Conservation (phyloP, 2,329 filamentous ascomycete genomes). For the Trichoderma sp. region DNA sequence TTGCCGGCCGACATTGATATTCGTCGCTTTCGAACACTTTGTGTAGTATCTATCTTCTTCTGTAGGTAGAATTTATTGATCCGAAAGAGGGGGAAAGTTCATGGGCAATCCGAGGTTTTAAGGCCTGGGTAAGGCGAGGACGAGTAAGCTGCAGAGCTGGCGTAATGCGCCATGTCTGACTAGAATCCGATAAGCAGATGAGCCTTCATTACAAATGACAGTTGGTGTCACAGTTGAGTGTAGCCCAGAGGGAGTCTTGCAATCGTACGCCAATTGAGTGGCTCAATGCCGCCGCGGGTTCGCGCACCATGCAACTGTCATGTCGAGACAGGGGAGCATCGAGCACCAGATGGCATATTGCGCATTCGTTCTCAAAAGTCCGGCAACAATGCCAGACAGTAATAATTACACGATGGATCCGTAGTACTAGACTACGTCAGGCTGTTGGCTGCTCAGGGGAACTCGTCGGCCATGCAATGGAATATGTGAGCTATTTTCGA, state of each 20-base stretch:
- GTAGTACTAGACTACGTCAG: too few species aligned
- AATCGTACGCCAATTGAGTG: too few species aligned
- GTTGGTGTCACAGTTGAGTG: background rate
- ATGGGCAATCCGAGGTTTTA: background rate
- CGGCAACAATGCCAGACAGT: too few species aligned
- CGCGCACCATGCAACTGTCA: too few species aligned
- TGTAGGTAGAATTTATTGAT: background rate
- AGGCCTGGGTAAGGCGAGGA: background rate
- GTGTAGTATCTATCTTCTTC: background rate
- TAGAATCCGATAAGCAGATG: background rate
- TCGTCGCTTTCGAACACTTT: too few species aligned
- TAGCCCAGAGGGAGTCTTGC: background rate
- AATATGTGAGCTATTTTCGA: background rate
- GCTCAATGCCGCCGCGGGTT: too few species aligned
- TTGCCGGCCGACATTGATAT: conserved; percentile 34
- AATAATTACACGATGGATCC: too few species aligned
- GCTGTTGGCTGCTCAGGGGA: too few species aligned
- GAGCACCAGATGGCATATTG: too few species aligned
- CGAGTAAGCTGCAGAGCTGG: too few species aligned
- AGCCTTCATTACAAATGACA: background rate
- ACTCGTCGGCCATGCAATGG: background rate
- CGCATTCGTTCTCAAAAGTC: too few species aligned
- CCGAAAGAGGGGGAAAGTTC: background rate
- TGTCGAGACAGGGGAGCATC: too few species aligned
- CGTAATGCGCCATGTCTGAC: background rate